phyloP scores from a whole-genome alignment of 1,284 basidiomycete species.

The Ustilago loliicola region DNA sequence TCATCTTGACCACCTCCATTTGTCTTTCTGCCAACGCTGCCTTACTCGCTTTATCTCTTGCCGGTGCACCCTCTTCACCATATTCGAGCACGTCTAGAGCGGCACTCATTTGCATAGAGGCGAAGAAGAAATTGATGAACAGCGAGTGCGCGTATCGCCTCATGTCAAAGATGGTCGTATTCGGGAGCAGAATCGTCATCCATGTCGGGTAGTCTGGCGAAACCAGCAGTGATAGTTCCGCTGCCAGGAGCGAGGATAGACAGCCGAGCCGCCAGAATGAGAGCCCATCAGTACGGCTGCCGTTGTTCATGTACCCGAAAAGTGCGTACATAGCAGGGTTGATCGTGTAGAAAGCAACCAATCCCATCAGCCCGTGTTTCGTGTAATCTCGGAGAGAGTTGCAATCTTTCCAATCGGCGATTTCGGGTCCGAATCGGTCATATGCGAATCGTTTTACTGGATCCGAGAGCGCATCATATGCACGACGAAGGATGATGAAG shows the following conservation, averaged over 20 bases:
- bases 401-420: constrained; percentile 78
- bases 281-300: constrained; percentile 71
- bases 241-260: constrained; percentile 48
- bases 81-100: constrained; percentile 69
- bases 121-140: constrained; percentile 80
- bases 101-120: constrained; percentile 77
- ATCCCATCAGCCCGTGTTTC: constrained; percentile 77
- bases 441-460: constrained; percentile 86
- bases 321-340: constrained; percentile 77
- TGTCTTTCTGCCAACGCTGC: constrained; percentile 9
- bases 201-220: constrained; percentile 65
- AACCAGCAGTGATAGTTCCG: constrained; percentile 65
- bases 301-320: constrained; percentile 76
- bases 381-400: constrained; percentile 80
- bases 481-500: constrained; percentile 81
- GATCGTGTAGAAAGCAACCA: constrained; percentile 81
- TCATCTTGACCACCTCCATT: constrained; percentile 17
- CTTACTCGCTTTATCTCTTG: background rate
- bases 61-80: constrained; percentile 22
- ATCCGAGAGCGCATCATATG: constrained; percentile 84
- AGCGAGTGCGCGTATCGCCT: constrained; percentile 81
- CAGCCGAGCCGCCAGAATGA: constrained; percentile 69
- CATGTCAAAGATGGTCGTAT: constrained; percentile 79
- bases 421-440: constrained; percentile 84
- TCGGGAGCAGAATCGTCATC: constrained; percentile 76